Conservation (phyloP, 2,329 filamentous ascomycete species). For the Pseudogymnoascus destructans region DNA sequence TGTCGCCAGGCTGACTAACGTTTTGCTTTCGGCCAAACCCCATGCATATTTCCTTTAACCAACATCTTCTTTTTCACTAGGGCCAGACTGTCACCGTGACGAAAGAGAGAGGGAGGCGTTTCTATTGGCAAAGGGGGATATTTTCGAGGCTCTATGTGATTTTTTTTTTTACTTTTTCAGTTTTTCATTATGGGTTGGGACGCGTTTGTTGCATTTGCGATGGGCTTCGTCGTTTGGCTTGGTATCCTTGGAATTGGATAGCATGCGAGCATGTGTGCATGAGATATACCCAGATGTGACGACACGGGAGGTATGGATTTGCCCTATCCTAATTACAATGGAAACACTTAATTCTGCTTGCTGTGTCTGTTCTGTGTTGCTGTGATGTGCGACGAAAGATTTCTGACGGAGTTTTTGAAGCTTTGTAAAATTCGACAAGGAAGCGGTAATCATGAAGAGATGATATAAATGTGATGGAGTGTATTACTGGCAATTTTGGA, state of each 20-base stretch:
- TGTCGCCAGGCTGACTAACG: not conserved
- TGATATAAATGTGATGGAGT: not conserved
- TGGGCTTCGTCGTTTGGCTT: constrained; percentile 6
- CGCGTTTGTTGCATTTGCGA: constrained; percentile 7
- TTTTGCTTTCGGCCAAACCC: not conserved
- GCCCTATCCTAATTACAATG: constrained; percentile 8
- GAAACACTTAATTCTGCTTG: constrained; percentile 3
- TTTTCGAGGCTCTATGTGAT: not conserved
- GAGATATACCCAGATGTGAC: constrained; percentile 7
- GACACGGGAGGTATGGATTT: constrained; percentile 9
- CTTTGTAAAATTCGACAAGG: not conserved
- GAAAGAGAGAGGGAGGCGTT: not conserved
- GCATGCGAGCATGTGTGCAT: constrained; percentile 6
- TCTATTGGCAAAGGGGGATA: not conserved
- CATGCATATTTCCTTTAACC: not conserved
- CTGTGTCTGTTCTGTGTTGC: not conserved
- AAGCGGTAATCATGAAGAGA: not conserved
- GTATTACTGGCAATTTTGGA: constrained; percentile 1
- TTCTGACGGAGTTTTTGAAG: not conserved
- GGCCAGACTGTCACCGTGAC: not conserved
- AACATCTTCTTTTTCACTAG: not conserved
- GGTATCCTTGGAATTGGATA: constrained; percentile 8
- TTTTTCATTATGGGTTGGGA: not conserved
- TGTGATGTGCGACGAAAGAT: not conserved
- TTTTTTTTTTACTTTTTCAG: not conserved